Percentiles rank a stretch among this genome's conserved stretches.
Conservation (phyloP, 1,284 basidiomycete species). For the Phellopilus nigrolimitatus region DNA sequence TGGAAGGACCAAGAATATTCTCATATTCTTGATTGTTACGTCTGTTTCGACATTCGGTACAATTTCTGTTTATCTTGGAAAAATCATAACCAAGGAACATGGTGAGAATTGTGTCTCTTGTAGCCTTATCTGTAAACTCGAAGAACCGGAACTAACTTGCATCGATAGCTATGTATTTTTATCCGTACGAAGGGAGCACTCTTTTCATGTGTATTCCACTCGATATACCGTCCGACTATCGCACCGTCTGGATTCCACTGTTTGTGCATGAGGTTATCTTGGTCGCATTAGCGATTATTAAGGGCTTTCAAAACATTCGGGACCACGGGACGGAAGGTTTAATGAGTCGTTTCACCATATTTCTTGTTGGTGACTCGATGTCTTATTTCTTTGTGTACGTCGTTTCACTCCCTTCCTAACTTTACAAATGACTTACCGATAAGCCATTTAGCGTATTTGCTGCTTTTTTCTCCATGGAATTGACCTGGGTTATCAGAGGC, state of each 20-base stretch:
- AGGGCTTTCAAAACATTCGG: constrained; percentile 6
- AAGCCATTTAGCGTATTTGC: constrained; percentile 5
- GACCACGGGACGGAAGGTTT: neutral
- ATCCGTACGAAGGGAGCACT: too few species aligned
- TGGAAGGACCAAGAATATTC: neutral
- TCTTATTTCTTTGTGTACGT: constrained; percentile 16
- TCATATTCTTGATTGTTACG: neutral
- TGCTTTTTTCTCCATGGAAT: constrained; percentile 6
- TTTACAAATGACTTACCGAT: neutral
- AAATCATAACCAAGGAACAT: neutral
- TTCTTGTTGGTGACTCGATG: constrained; percentile 14
- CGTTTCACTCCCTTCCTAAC: neutral
- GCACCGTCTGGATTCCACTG: constrained; percentile 12
- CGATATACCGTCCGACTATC: constrained; percentile 5
- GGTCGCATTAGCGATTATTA: constrained; percentile 6
- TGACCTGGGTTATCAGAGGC: constrained; percentile 2
- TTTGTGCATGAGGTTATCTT: constrained; percentile 9
- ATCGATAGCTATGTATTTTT: too few species aligned
- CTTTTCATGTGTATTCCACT: too few species aligned
- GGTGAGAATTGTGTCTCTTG: constrained; percentile 2
- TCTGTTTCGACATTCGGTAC: neutral
- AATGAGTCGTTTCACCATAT: neutral
- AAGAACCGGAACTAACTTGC: too few species aligned
- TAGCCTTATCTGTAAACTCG: too few species aligned
- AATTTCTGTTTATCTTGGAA: neutral